Conservation (phyloP, 2,329 filamentous ascomycete species). For the Endothia cerciana region DNA sequence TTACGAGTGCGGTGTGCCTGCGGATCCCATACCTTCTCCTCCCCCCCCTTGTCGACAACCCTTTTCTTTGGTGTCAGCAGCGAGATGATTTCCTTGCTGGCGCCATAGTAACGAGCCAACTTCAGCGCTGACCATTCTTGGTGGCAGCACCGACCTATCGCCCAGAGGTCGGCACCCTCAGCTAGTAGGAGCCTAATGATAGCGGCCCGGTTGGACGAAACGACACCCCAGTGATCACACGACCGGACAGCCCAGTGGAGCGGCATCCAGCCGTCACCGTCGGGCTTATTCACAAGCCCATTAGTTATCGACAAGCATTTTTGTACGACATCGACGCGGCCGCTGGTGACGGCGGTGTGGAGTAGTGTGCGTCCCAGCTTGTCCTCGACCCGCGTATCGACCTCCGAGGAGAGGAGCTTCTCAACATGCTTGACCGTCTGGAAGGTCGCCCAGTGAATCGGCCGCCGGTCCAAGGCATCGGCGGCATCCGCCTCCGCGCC, state of each 20-base stretch:
- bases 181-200: not conserved
- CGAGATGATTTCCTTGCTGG: not conserved
- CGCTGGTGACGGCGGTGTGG: not conserved
- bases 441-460: not conserved
- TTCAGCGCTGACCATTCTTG: slow-evolving; percentile 2
- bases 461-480: not conserved
- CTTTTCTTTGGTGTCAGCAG: not conserved
- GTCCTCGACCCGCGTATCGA: not conserved
- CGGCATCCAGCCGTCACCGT: not conserved
- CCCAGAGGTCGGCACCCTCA: not conserved
- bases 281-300: not conserved
- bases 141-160: not conserved
- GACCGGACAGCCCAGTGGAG: slow-evolving; percentile 1
- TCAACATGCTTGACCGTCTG: not conserved
- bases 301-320: not conserved
- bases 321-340: not conserved
- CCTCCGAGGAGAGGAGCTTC: not conserved
- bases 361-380: slow-evolving; percentile 4
- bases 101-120: not conserved
- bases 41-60: not conserved
- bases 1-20: not conserved
- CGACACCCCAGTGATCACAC: not conserved
- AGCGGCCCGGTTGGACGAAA: not conserved
- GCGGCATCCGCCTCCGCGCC: not conserved
- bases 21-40: not conserved